Conservation (phyloP, 352 stramenopile species). For the Globisporangium viniferum region DNA sequence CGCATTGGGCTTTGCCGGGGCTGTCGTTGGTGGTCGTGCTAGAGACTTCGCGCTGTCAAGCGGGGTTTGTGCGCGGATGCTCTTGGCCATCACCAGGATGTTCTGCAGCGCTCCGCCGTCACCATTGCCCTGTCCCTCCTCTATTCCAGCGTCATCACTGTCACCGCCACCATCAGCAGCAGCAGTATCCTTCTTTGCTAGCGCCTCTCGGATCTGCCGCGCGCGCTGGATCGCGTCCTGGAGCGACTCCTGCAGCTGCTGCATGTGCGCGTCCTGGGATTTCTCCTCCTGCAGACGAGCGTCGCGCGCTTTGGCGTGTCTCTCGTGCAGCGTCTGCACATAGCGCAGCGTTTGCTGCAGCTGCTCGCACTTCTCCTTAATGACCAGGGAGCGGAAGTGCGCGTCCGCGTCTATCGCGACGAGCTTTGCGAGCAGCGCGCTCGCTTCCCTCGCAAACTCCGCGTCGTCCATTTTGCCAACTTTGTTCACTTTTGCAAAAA, state of each 20-base stretch:
- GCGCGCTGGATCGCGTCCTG: conserved; percentile 47
- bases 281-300: conserved; percentile 7
- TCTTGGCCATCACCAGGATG: conserved; percentile 37
- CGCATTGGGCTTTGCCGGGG: neutral
- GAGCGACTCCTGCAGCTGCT: conserved; percentile 36
- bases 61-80: conserved; percentile 11
- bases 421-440: conserved; percentile 14
- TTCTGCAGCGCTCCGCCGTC: conserved; percentile 11
- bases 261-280: conserved; percentile 22
- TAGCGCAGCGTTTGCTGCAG: conserved; percentile 29
- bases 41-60: neutral
- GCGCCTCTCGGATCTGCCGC: conserved; percentile 34
- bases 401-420: conserved; percentile 30
- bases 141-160: too few relatives aligned
- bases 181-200: conserved; percentile 6
- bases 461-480: neutral
- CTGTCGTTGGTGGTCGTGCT: conserved; percentile 2
- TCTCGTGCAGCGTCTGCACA: conserved; percentile 8
- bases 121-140: neutral
- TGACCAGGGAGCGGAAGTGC: conserved; percentile 25
- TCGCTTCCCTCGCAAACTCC: neutral
- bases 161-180: neutral
- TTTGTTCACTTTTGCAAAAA: neutral
- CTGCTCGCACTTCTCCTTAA: conserved; percentile 37
- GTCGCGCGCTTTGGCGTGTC: neutral